Evolutionary conservation across 352 stramenopile species (phyloP), one percentile per base, ranked within the genome.

Genomic region (Phytopythium chamaehyphon): DNA sequence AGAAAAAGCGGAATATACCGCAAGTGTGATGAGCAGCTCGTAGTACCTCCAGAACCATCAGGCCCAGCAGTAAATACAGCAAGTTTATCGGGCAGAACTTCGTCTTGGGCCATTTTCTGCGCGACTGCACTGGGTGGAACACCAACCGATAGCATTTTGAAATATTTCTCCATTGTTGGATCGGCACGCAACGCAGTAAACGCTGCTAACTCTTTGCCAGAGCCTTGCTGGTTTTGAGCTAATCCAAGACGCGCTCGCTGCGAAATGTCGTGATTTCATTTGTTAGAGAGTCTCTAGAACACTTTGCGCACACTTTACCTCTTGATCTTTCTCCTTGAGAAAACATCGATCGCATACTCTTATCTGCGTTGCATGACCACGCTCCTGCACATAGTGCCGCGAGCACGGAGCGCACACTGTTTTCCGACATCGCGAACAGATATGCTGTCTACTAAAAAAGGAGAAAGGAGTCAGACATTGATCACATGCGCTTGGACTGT

Each of bases 101-200:
- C 71, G 47, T 93, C 79, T 66, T 90, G 78, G 8, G 73, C 61
- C 80, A 93, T 93, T 58, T 93, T 93, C 51, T 91, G 80, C 28
- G 67, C 70, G 6, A 93, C 73, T 6, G 73, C 80, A 15, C 66
- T 86, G 0, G 69, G 59, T 19, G 78, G 76, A 40, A 93, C 83
- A 12, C 83, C 83, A 43, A 91, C 88, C 9, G 58, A 67, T 23
- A 93, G 69, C 83, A 93, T 91, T 44, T 89, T 91, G 59, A 93
- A 91, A 46, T 93, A 93, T 26, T 91, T 93, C 7, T 78, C 74
- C 74, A 91, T 86, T 16, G 64, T 62, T n/a, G 73, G 64, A 47
- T 93, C 76, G 7, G 42, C 51, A 12, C 71, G 62, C 40, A 93
- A 60, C 3, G 76, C 66, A 38, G 76, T 59, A 47, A 84, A 89